phyloP scores from a whole-genome alignment of 148 eudicot species.

The Polygonum aviculare region DNA sequence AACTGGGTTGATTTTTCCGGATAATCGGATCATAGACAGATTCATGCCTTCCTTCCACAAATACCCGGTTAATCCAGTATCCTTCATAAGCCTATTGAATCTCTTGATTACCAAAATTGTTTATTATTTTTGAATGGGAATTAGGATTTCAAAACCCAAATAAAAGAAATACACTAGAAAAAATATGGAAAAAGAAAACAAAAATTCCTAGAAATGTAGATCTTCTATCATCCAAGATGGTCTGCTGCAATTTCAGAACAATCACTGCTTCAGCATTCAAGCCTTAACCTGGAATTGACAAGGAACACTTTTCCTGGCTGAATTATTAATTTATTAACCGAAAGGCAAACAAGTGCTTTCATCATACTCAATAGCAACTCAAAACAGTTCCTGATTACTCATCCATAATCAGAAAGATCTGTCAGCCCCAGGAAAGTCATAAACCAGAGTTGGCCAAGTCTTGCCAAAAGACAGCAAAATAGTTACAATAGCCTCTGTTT shows the following conservation, averaged over 20 bases:
- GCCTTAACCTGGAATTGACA: not conserved
- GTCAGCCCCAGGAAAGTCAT: constrained; percentile 1
- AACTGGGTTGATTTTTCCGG: no score
- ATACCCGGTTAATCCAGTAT: no score
- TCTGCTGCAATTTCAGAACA: not conserved
- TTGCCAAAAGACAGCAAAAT: not conserved
- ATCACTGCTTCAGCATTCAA: not conserved
- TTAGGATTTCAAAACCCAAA: no score
- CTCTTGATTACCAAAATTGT: no score
- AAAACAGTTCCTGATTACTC: not conserved
- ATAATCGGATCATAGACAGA: no score
- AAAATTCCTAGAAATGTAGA: not conserved
- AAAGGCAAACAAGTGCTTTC: not conserved
- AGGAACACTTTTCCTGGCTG: not conserved
- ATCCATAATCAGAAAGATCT: not conserved
- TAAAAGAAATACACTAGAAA: no score
- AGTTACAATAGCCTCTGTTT: not conserved
- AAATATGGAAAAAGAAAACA: no score
- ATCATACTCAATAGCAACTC: not conserved
- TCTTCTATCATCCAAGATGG: not conserved
- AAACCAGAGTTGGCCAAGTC: not conserved
- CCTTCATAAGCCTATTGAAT: no score
- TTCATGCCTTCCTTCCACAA: no score
- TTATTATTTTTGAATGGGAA: no score
- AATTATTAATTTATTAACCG: not conserved